Evolutionary conservation across 345 rosid genomes (phyloP).

Genomic region (Linum usitatissimum): DNA sequence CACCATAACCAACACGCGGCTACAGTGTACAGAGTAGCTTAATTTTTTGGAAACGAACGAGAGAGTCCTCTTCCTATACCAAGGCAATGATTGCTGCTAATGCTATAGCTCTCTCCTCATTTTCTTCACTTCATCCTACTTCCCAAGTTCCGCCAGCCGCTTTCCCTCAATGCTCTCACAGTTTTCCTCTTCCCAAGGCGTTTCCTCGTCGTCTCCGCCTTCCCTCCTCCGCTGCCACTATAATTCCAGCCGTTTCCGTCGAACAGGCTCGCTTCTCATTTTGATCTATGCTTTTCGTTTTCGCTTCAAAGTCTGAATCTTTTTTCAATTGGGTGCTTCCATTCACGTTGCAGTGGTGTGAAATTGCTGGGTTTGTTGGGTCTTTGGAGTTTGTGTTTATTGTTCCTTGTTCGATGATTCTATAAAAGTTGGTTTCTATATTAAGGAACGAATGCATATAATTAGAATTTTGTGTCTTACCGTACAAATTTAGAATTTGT

Average conservation of each 20-base stretch:
- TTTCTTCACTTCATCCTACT: slow-evolving; percentile 24
- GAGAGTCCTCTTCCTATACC: not conserved
- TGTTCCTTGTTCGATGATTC: not conserved
- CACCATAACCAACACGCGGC: no score
- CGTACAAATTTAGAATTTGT: no score
- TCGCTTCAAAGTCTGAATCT: not conserved
- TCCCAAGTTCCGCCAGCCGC: slow-evolving; percentile 25
- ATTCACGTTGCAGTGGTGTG: not conserved
- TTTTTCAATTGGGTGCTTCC: not conserved
- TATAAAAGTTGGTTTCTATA: not conserved
- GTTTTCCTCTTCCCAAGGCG: slow-evolving; percentile 5
- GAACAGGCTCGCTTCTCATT: slow-evolving; percentile 27
- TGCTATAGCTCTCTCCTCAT: not conserved
- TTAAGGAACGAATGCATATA: no score
- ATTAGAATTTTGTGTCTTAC: no score
- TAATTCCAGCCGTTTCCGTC: slow-evolving; percentile 30
- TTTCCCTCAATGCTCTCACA: slow-evolving; percentile 22
- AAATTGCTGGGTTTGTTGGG: not conserved
- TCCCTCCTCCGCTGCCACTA: slow-evolving; percentile 25
- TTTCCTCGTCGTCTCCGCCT: slow-evolving; percentile 22
- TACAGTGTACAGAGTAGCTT: no score
- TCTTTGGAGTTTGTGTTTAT: not conserved
- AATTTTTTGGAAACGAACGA: not conserved
- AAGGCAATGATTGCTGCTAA: slow-evolving; percentile 31
- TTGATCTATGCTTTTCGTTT: not conserved